Conservation (phyloP, 495 filamentous ascomycete species). For the Talaromyces thailandensis region DNA sequence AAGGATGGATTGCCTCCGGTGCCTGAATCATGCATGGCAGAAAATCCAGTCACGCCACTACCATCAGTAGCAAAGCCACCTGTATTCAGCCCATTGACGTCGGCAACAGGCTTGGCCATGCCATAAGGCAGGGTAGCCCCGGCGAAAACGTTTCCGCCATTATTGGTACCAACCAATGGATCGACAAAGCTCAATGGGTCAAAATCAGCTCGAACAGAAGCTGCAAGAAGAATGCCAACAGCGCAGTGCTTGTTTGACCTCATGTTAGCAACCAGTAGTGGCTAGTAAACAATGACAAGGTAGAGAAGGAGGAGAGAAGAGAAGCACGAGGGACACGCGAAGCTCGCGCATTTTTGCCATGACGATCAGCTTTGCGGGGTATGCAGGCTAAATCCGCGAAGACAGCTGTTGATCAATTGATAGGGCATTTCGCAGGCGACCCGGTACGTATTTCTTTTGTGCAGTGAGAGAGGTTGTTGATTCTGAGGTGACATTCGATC, state of each 20-base stretch:
- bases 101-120: slow-evolving; percentile 68
- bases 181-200: slow-evolving; percentile 29
- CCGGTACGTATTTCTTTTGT: background rate
- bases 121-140: slow-evolving; percentile 67
- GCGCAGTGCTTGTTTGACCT: background rate
- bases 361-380: background rate
- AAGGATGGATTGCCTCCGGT: slow-evolving; percentile 60
- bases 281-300: background rate
- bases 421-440: background rate
- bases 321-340: background rate
- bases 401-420: background rate
- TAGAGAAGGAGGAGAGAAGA: background rate
- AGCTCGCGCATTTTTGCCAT: background rate
- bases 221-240: background rate
- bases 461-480: background rate
- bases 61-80: slow-evolving; percentile 64
- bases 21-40: slow-evolving; percentile 59
- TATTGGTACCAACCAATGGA: slow-evolving; percentile 46
- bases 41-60: slow-evolving; percentile 51
- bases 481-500: background rate
- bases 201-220: background rate
- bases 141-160: slow-evolving; percentile 60
- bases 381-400: background rate
- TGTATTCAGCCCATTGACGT: slow-evolving; percentile 57
- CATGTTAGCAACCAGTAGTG: background rate